Percentiles rank a stretch among this genome's conserved stretches.
phyloP scores from a whole-genome alignment of 192 early-diverging fungal species.

The Coemansia sp. region DNA sequence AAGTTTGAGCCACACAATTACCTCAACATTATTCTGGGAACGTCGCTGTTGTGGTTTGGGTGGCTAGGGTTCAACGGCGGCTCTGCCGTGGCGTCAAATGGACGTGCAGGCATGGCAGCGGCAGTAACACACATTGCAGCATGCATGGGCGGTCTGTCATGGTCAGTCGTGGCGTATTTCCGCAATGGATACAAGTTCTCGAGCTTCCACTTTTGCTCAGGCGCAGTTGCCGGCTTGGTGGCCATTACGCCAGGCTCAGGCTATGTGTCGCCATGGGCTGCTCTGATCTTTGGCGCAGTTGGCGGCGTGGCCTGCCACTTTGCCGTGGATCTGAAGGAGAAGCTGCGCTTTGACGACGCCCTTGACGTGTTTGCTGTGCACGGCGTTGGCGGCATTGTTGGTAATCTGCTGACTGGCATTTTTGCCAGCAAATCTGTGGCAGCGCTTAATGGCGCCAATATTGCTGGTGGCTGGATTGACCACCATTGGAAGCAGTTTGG shows the following conservation, averaged over 20 bases:
- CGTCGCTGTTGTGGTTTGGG: slow-evolving; percentile 89
- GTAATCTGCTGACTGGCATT: slow-evolving; percentile 80
- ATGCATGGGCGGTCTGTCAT: slow-evolving; percentile 75
- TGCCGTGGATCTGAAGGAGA: slow-evolving; percentile 78
- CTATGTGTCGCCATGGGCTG: slow-evolving; percentile 80
- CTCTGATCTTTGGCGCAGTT: slow-evolving; percentile 77
- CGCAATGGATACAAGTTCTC: slow-evolving; percentile 80
- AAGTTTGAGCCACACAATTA: slow-evolving; percentile 86
- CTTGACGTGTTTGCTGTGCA: slow-evolving; percentile 91
- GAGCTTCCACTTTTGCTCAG: slow-evolving; percentile 91
- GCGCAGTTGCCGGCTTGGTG: slow-evolving; percentile 88
- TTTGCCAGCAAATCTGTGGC: slow-evolving; percentile 77
- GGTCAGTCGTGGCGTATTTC: slow-evolving; percentile 79
- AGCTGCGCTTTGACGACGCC: slow-evolving; percentile 86
- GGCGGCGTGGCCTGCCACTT: slow-evolving; percentile 77
- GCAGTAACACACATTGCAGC: slow-evolving; percentile 85
- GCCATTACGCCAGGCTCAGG: slow-evolving; percentile 91
- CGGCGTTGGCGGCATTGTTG: slow-evolving; percentile 80
- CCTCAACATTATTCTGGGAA: slow-evolving; percentile 88
- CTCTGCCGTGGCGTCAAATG: slow-evolving; percentile 72
- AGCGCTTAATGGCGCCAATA: slow-evolving; percentile 63
- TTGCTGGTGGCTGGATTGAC: slow-evolving; percentile 75
- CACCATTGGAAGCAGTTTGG: slow-evolving; percentile 79
- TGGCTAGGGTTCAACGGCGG: slow-evolving; percentile 98
- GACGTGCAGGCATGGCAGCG: slow-evolving; percentile 84